Conservation (phyloP, 768 basidiomycete species). For the Psilocybe azurescens region DNA sequence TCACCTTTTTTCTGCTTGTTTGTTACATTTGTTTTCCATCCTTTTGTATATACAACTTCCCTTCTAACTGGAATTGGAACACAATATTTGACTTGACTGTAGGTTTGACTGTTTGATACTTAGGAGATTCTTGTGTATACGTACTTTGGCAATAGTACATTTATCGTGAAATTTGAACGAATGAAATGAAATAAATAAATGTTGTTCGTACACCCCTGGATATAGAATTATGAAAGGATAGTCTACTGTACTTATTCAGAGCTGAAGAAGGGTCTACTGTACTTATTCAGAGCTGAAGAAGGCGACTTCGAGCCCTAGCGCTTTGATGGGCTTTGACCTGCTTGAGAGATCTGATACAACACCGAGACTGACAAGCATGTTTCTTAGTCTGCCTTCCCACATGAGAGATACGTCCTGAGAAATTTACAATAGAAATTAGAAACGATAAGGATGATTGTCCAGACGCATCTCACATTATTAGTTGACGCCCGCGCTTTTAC, state of each 20-base stretch:
- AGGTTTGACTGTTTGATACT: background rate
- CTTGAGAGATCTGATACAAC: constrained; percentile 90
- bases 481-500: constrained; percentile 91
- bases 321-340: constrained; percentile 84
- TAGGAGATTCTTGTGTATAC: background rate
- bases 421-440: background rate
- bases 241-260: constrained; percentile 41
- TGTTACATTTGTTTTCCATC: background rate
- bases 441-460: background rate
- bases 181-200: background rate
- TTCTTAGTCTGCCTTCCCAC: constrained; percentile 93
- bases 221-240: background rate
- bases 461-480: constrained; percentile 67
- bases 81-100: background rate
- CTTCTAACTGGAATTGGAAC: background rate
- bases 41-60: background rate
- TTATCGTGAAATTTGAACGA: background rate
- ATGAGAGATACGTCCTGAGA: constrained; percentile 83
- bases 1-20: background rate
- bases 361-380: constrained; percentile 89
- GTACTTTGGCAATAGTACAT: background rate
- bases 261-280: constrained; percentile 63
- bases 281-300: constrained; percentile 77
- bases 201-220: background rate
- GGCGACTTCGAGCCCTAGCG: constrained; percentile 90